phyloP scores from a whole-genome alignment of 1,139 yeast species.

The Saccharomyces hybrid region DNA sequence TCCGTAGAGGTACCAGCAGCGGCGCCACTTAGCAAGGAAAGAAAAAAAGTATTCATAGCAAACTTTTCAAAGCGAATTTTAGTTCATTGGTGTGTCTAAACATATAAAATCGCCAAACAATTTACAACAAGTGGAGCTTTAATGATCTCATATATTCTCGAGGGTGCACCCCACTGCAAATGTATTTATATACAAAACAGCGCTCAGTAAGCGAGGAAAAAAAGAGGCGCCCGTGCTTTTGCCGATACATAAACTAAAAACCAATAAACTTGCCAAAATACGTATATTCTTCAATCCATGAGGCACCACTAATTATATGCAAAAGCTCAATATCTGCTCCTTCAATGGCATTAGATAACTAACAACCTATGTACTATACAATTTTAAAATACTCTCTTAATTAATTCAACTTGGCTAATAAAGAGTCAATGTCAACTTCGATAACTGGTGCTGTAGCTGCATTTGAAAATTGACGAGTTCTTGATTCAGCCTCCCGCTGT shows the following conservation, averaged over 20 bases:
- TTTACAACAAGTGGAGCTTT: background rate
- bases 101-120: background rate
- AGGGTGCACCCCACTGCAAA: background rate
- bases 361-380: slow-evolving; percentile 4
- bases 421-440: slow-evolving; percentile 62
- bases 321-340: background rate
- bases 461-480: slow-evolving; percentile 39
- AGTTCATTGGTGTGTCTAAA: background rate
- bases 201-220: background rate
- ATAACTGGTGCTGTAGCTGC: slow-evolving; percentile 56
- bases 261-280: background rate
- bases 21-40: slow-evolving; percentile 60
- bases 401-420: slow-evolving; percentile 56
- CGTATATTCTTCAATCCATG: background rate
- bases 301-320: background rate
- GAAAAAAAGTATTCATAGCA: background rate
- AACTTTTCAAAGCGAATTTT: background rate
- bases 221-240: background rate
- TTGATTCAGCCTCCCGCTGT: slow-evolving; percentile 37
- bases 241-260: background rate
- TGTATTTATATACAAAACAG: background rate
- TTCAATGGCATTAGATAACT: background rate
- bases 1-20: slow-evolving; percentile 96
- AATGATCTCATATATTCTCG: background rate
- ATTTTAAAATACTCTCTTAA: background rate